phyloP scores from a whole-genome alignment of 345 rosid species.

The Eutrema japonicum region DNA sequence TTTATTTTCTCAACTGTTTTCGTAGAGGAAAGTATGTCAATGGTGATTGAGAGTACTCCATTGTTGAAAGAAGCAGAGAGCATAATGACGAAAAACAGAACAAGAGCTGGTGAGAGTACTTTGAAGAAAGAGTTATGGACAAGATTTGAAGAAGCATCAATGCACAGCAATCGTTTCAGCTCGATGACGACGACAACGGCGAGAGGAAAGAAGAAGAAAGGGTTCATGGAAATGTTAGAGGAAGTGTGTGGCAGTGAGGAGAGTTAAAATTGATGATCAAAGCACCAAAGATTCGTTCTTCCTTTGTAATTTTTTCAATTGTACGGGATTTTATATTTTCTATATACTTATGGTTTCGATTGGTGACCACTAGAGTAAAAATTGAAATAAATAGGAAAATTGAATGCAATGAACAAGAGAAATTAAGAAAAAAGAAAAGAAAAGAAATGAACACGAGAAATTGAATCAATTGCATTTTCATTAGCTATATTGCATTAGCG shows the following conservation, averaged over 20 bases:
- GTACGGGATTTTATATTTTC: background rate
- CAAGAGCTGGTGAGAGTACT: conserved; percentile 81
- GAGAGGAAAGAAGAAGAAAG: conserved; percentile 53
- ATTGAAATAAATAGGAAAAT: background rate
- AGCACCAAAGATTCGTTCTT: background rate
- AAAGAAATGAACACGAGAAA: too few species aligned
- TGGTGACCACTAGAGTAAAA: background rate
- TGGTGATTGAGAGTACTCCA: conserved; percentile 63
- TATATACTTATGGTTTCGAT: background rate
- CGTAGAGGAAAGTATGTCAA: conserved; percentile 33
- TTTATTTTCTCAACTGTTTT: conserved; percentile 15
- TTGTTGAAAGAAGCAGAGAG: conserved; percentile 61
- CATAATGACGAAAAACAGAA: conserved; percentile 52
- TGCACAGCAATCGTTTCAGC: conserved; percentile 41
- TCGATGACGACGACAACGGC: conserved; percentile 33
- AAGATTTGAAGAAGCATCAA: conserved; percentile 84
- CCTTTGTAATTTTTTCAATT: conserved; percentile 32
- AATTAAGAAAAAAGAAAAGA: too few species aligned
- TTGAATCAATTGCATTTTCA: too few species aligned
- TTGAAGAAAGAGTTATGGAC: conserved; percentile 95
- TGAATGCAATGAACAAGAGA: background rate
- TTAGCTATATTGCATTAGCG: too few species aligned
- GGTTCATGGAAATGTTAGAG: conserved; percentile 87
- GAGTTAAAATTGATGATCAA: background rate
- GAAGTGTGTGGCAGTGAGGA: conserved; percentile 72